Percentiles rank a stretch among this genome's conserved stretches.
phyloP scores from a whole-genome alignment of 2,329 filamentous ascomycete genomes.

The Aspergillus novofumigatus region DNA sequence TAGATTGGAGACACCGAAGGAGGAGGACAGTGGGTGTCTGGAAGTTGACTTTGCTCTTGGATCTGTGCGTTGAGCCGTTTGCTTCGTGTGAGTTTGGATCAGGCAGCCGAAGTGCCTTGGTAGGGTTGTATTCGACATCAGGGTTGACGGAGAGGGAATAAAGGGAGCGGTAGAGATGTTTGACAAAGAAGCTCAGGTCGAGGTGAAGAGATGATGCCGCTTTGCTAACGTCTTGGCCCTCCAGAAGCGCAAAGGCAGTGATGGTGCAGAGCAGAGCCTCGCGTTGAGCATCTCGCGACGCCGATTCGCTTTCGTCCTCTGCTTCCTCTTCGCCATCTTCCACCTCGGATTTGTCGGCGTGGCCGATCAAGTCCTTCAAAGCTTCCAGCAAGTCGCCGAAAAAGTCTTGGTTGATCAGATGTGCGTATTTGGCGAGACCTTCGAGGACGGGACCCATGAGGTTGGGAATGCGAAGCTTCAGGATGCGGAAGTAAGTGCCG shows the following conservation, averaged over 20 bases:
- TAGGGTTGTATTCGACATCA: constrained; percentile 75
- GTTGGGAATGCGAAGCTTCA: constrained; percentile 74
- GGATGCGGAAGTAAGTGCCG: constrained; percentile 86
- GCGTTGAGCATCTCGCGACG: constrained; percentile 69
- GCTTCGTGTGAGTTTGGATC: constrained; percentile 54
- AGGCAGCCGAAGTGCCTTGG: constrained; percentile 66
- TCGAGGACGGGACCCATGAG: constrained; percentile 97
- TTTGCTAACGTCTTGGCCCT: constrained; percentile 87
- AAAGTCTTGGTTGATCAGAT: constrained; percentile 98
- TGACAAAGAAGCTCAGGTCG: constrained; percentile 92
- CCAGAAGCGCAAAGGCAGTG: constrained; percentile 92
- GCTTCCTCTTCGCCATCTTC: constrained; percentile 46
- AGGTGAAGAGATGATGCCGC: constrained; percentile 76
- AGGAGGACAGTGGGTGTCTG: constrained; percentile 92
- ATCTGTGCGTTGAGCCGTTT: constrained; percentile 33
- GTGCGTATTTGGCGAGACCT: constrained; percentile 87
- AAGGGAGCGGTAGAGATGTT: constrained; percentile 84
- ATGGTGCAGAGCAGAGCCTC: constrained; percentile 91
- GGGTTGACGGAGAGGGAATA: constrained; percentile 73
- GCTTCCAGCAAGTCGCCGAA: constrained; percentile 95
- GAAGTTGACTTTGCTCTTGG: constrained; percentile 76
- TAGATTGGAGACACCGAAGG: constrained; percentile 75
- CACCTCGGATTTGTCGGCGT: constrained; percentile 54
- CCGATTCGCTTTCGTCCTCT: constrained; percentile 28
- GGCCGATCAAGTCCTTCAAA: constrained; percentile 82